These are phyloP conservation scores for Isoetes taiwanensis DNA, from an alignment of 75 land plant genomes.

Conservation along the genomic window DNA sequence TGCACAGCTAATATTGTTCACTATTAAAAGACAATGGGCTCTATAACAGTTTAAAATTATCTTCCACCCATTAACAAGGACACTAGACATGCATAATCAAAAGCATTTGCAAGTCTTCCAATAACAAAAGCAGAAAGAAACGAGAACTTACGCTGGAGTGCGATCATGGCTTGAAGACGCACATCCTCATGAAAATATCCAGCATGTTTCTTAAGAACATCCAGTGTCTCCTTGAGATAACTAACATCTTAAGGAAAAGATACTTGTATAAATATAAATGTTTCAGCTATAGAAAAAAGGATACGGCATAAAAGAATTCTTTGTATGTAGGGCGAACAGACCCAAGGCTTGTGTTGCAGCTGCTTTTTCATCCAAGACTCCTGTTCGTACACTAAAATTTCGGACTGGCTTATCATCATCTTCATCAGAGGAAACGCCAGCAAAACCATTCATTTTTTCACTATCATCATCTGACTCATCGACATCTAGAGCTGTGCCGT, in stretches of 20 bases:
- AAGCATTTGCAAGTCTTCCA: background rate
- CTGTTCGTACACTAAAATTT: slow-evolving; percentile 92
- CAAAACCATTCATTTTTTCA: slow-evolving; percentile 44
- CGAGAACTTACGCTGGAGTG: slow-evolving; percentile 56
- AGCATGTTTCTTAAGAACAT: slow-evolving; percentile 57
- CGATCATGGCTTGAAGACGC: slow-evolving; percentile 88
- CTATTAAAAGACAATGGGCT: too few species aligned
- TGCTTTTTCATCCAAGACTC: slow-evolving; percentile 98
- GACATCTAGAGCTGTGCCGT: slow-evolving; percentile 88
- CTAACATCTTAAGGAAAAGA: slow-evolving; percentile 22
- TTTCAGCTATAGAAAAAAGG: slow-evolving; percentile 14
- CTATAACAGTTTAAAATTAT: background rate
- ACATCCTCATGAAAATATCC: slow-evolving; percentile 99
- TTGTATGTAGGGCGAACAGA: slow-evolving; percentile 77
- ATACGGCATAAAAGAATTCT: slow-evolving; percentile 80
- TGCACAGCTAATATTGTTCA: too few species aligned
- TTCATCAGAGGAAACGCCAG: slow-evolving; percentile 88
- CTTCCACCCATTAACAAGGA: background rate
- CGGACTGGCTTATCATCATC: slow-evolving; percentile 74
- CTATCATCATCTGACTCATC: slow-evolving; percentile 71
- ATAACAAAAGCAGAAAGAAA: slow-evolving; percentile 1
- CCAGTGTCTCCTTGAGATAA: slow-evolving; percentile 67
- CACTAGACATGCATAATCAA: background rate
- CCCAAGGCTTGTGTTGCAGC: slow-evolving; percentile 99
- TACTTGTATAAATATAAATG: background rate